These are phyloP conservation scores for Exophiala sp. DNA, from an alignment of 2,329 filamentous ascomycete genomes.

Conservation along the genomic window DNA sequence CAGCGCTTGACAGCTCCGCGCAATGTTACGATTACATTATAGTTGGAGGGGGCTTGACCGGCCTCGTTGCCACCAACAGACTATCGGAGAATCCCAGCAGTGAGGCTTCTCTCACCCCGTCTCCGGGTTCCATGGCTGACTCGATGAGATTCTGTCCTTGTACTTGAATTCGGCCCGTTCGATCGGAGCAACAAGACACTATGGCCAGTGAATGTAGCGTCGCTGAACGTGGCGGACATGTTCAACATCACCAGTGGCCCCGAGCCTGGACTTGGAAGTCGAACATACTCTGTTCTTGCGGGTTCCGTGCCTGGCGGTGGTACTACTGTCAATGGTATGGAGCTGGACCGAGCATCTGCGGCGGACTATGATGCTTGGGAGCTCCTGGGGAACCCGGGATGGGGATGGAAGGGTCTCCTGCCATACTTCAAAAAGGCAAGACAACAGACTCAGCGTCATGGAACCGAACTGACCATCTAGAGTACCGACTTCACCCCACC, in stretches of 20 bases:
- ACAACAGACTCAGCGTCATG: background rate
- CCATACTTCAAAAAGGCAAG: constrained; percentile 44
- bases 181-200: constrained; percentile 21
- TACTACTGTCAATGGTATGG: constrained; percentile 36
- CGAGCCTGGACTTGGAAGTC: constrained; percentile 30
- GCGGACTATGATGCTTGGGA: constrained; percentile 41
- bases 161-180: constrained; percentile 25
- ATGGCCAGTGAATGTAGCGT: constrained; percentile 15
- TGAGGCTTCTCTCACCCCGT: background rate
- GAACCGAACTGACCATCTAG: constrained; percentile 21
- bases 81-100: constrained; percentile 24
- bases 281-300: constrained; percentile 30
- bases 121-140: too few relatives aligned
- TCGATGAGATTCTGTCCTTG: constrained; percentile 17
- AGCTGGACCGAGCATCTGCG: constrained; percentile 22
- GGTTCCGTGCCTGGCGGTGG: constrained; percentile 39
- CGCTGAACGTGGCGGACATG: constrained; percentile 28
- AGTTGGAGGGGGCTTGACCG: constrained; percentile 32
- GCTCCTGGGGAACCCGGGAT: constrained; percentile 38
- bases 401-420: constrained; percentile 39
- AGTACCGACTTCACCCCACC: constrained; percentile 39
- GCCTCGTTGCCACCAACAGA: constrained; percentile 29
- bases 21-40: constrained; percentile 31
- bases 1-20: background rate
- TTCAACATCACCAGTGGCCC: constrained; percentile 33